These are phyloP conservation scores for Annulohypoxylon bovei DNA, from an alignment of 495 filamentous ascomycete genomes.

Conservation along the genomic window DNA sequence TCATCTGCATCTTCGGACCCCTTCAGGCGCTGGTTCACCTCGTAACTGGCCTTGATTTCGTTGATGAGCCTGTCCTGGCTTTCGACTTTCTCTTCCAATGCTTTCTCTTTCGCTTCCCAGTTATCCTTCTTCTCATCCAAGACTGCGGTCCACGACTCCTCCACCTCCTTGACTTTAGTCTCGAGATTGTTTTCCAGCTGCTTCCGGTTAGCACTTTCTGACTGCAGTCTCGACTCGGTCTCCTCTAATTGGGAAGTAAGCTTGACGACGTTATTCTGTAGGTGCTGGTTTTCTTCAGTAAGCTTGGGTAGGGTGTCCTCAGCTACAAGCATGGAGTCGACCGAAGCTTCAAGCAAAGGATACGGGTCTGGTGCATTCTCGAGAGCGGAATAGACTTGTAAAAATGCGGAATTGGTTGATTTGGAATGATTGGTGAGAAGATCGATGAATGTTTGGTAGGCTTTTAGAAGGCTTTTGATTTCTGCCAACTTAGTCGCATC, in stretches of 20 bases:
- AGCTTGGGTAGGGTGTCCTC: conserved; percentile 92
- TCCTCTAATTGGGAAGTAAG: conserved; percentile 95
- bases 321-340: conserved; percentile 89
- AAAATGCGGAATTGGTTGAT: conserved; percentile 86
- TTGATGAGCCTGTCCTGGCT: conserved; percentile 92
- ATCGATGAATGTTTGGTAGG: conserved; percentile 98
- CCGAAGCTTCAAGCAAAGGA: conserved; percentile 92
- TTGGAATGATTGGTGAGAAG: conserved; percentile 94
- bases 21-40: conserved; percentile 91
- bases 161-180: conserved; percentile 81
- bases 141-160: conserved; percentile 91
- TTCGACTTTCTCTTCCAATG: conserved; percentile 90
- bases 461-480: conserved; percentile 91
- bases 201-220: conserved; percentile 76
- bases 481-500: conserved; percentile 88
- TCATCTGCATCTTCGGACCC: conserved; percentile 70
- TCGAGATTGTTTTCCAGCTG: conserved; percentile 81
- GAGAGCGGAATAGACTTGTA: conserved; percentile 90
- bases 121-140: conserved; percentile 94
- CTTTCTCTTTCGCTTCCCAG: conserved; percentile 94
- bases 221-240: conserved; percentile 76
- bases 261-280: conserved; percentile 79
- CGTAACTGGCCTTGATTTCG: conserved; percentile 95
- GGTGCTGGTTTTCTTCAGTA: conserved; percentile 82
- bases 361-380: conserved; percentile 98